Conservation (phyloP, 306 rosid species). For the Glycine latifolia region DNA sequence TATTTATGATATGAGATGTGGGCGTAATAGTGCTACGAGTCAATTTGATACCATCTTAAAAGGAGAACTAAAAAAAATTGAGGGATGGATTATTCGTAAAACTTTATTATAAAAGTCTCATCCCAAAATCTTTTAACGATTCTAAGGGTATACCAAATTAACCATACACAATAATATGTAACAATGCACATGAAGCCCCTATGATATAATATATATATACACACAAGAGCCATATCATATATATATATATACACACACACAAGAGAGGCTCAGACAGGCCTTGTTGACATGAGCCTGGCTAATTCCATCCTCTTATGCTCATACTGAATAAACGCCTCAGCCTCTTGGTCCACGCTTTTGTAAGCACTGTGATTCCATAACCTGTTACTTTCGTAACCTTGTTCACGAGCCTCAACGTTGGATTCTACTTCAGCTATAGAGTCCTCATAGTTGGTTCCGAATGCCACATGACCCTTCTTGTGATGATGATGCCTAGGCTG, state of each 20-base stretch:
- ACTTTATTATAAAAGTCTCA: not conserved
- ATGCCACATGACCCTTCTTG: slow-evolving; percentile 36
- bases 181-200: too few relatives aligned
- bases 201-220: too few relatives aligned
- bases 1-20: not conserved
- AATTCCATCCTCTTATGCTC: slow-evolving; percentile 62
- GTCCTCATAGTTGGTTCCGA: slow-evolving; percentile 29
- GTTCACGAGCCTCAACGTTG: not conserved
- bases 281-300: slow-evolving; percentile 44
- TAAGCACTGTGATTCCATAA: slow-evolving; percentile 16
- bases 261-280: not conserved
- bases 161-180: not conserved
- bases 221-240: too few relatives aligned
- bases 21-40: not conserved
- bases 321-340: slow-evolving; percentile 63
- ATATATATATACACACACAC: too few relatives aligned
- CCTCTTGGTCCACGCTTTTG: slow-evolving; percentile 63
- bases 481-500: not conserved
- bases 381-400: slow-evolving; percentile 5
- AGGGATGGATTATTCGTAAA: slow-evolving; percentile 31
- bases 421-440: not conserved
- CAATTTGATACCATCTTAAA: slow-evolving; percentile 23
- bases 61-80: not conserved
- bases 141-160: slow-evolving; percentile 3
- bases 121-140: slow-evolving; percentile 35